These are phyloP conservation scores for Macrophomina phaseolina DNA, from an alignment of 2,329 filamentous ascomycete species.

Conservation along the genomic window DNA sequence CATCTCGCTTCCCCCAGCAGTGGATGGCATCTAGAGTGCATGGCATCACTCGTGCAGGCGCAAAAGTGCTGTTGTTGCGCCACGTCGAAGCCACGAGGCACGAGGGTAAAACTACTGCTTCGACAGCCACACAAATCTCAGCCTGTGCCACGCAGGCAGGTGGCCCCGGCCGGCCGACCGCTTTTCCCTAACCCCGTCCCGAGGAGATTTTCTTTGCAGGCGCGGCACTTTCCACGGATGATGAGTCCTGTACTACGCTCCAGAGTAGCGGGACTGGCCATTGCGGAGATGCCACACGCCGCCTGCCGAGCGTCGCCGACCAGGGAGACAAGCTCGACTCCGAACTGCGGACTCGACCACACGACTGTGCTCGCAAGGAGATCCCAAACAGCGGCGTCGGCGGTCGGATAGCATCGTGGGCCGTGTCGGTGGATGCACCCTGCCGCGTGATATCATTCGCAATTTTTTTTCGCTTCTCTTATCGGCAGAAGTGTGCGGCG, in stretches of 20 bases:
- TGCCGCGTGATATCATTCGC: neutral
- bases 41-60: neutral
- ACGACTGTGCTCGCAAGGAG: neutral
- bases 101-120: slow-evolving; percentile 4
- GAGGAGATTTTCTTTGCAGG: neutral
- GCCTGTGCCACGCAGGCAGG: neutral
- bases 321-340: neutral
- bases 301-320: slow-evolving; percentile 13
- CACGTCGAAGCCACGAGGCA: slow-evolving; percentile 3
- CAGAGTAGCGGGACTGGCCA: slow-evolving; percentile 1
- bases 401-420: neutral
- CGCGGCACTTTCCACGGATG: slow-evolving; percentile 16
- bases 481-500: slow-evolving; percentile 5
- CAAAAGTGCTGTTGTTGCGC: neutral
- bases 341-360: slow-evolving; percentile 1
- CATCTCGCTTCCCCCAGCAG: slow-evolving; percentile 20
- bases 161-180: neutral
- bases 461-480: neutral
- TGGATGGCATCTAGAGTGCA: neutral
- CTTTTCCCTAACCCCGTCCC: slow-evolving; percentile 1
- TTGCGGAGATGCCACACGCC: slow-evolving; percentile 8
- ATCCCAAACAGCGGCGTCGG: neutral
- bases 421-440: slow-evolving; percentile 3
- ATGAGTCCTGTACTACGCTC: slow-evolving; percentile 12
- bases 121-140: neutral